Evolutionary conservation across 495 filamentous ascomycete genomes (phyloP).

Genomic region (Collariella sp.): DNA sequence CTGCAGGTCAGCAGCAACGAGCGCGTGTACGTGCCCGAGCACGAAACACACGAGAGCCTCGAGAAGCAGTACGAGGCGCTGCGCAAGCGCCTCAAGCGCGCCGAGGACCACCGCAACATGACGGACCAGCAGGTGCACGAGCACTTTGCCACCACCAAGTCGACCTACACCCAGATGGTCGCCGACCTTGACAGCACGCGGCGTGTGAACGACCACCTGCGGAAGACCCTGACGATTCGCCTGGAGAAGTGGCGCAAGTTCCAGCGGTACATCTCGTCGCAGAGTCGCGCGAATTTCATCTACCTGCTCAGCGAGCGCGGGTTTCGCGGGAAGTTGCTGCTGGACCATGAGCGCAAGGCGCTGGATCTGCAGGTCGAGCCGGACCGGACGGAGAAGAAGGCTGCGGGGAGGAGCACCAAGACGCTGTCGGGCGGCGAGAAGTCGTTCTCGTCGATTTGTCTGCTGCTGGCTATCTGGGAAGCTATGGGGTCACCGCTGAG

Average conservation of each 20-base stretch:
- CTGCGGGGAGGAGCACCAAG: slow-evolving; percentile 69
- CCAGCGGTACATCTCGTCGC: slow-evolving; percentile 69
- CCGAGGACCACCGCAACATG: slow-evolving; percentile 44
- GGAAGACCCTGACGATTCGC: slow-evolving; percentile 58
- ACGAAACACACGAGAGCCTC: slow-evolving; percentile 56
- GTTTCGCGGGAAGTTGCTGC: slow-evolving; percentile 71
- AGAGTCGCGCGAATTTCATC: slow-evolving; percentile 76
- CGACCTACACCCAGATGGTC: slow-evolving; percentile 32
- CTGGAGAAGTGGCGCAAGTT: slow-evolving; percentile 72
- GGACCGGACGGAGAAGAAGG: slow-evolving; percentile 60
- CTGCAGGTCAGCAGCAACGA: slow-evolving; percentile 36
- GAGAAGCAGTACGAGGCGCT: slow-evolving; percentile 56
- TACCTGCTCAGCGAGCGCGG: slow-evolving; percentile 81
- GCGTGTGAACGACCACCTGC: slow-evolving; percentile 49
- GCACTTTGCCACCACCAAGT: slow-evolving; percentile 26
- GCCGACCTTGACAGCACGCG: slow-evolving; percentile 37
- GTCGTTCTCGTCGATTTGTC: slow-evolving; percentile 92
- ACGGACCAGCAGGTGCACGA: slow-evolving; percentile 56
- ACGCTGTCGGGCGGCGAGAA: slow-evolving; percentile 95
- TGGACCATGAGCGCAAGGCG: slow-evolving; percentile 63
- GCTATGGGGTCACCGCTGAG: slow-evolving; percentile 94
- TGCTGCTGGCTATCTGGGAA: slow-evolving; percentile 89
- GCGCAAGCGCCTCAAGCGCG: slow-evolving; percentile 40
- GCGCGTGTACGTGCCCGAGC: slow-evolving; percentile 57
- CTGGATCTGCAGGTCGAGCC: slow-evolving; percentile 77